Base-by-base conservation (phyloP, 2,329 filamentous ascomycete genomes). In the Fusarium hostae region DNA sequence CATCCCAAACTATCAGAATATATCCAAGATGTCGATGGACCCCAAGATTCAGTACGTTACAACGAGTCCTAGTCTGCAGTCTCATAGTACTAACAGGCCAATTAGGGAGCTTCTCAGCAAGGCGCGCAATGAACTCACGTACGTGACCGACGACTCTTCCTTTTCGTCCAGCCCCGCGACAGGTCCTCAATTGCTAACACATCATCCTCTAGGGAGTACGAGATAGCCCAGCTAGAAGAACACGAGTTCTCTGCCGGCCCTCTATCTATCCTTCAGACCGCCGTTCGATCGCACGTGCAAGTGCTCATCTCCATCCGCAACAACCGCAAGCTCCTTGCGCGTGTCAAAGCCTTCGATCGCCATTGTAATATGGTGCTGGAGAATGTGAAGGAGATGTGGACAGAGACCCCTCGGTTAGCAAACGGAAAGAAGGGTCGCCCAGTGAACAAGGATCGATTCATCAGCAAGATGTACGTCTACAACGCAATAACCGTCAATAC, bases 361-460 rank as follows among this genome's bases (percentile, higher is more conserved):
- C 96, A 99, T 84, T 98, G 95, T 89, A 99, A 99, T 85, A 98
- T 99, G 96, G 93, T 97, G 6, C 86, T 98, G 51, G 94, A 97
- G 86, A 97, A 97, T 76, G 94, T 97, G 47, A 84, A 84, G 87
- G 96, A 99, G 85, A 98, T 99, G 95, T 99, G 96, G 96, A 98
- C 95, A 13, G 96, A 99, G 85, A 96, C 93, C 61, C 94, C 95
- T 52, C 86, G 90, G 68, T 87, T 93, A 78, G 90, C 92, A 26
- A 92, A 91, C 73, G 95, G 95, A 74, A 96, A 95, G 86, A 95
- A 94, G 84, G 95, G 95, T 61, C 87, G 92, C 78, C 91, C 92
- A 47, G 94, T 98, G 70, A 99, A 99, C 86, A 98, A 98, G 89
- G 96, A 99, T 83, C 88, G 96, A 44, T 98, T 98, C 83, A 96